phyloP scores from a whole-genome alignment of 2,329 filamentous ascomycete genomes.

The Pochonia chlamydosporia region DNA sequence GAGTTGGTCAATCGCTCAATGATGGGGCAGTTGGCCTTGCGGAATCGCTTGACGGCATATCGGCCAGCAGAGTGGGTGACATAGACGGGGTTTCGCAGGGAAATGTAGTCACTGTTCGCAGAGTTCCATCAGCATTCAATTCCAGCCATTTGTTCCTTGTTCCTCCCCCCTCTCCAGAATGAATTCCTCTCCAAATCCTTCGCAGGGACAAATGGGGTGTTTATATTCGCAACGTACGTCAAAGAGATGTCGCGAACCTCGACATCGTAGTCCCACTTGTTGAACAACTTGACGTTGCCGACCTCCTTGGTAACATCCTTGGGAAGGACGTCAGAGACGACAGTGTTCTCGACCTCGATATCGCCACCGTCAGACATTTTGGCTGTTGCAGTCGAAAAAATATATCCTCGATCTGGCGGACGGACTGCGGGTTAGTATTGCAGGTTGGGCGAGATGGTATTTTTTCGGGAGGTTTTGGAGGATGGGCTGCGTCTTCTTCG shows the following conservation, averaged over 20 bases:
- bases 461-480: constrained; percentile 27
- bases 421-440: constrained; percentile 31
- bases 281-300: constrained; percentile 93
- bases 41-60: constrained; percentile 99
- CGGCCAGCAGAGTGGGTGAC: constrained; percentile 97
- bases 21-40: constrained; percentile 99
- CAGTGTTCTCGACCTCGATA: constrained; percentile 80
- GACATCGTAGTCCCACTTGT: constrained; percentile 98
- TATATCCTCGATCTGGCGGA: constrained; percentile 26
- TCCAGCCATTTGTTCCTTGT: no score
- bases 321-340: constrained; percentile 75
- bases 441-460: constrained; percentile 32
- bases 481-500: constrained; percentile 19
- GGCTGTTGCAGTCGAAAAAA: constrained; percentile 36
- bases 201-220: no score
- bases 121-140: constrained; percentile 25
- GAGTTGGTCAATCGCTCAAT: constrained; percentile 99
- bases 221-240: constrained; percentile 60
- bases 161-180: background rate
- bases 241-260: constrained; percentile 99
- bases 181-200: no score
- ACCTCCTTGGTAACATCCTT: constrained; percentile 88
- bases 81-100: constrained; percentile 98
- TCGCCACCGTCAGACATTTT: constrained; percentile 94
- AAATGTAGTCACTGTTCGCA: constrained; percentile 86